Conservation (phyloP, 495 filamentous ascomycete species). For the Gamarada debralockiae region DNA sequence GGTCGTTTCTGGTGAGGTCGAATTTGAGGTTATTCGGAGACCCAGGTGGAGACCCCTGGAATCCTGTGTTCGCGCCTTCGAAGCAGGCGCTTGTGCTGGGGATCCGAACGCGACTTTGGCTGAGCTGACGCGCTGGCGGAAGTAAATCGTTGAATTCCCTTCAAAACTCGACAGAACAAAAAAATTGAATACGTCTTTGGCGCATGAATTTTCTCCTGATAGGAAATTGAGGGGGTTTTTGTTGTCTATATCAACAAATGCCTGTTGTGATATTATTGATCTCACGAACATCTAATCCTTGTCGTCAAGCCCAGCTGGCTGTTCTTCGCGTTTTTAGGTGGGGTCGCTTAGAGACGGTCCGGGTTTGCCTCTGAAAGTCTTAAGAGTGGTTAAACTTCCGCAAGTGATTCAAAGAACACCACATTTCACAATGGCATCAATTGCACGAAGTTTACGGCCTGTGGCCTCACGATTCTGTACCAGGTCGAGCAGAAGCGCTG, state of each 20-base stretch:
- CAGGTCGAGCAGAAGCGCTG: conserved; percentile 10
- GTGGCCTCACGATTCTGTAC: conserved; percentile 17
- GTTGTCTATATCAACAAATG: conserved; percentile 18
- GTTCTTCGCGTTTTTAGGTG: conserved; percentile 15
- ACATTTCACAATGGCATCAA: conserved; percentile 25
- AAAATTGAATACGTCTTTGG: not conserved
- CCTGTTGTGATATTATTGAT: not conserved
- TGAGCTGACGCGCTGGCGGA: not conserved
- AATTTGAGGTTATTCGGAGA: conserved; percentile 22
- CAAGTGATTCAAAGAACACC: conserved; percentile 1
- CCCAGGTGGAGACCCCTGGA: conserved; percentile 5
- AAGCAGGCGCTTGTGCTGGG: conserved; percentile 12
- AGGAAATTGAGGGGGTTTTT: not conserved
- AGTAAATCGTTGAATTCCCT: not conserved
- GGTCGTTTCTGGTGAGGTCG: conserved; percentile 2
- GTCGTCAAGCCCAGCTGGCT: not conserved
- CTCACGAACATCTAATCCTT: conserved; percentile 1
- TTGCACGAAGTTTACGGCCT: conserved; percentile 26
- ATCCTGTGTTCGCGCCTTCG: not conserved
- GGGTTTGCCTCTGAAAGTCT: not conserved
- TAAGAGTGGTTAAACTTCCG: not conserved
- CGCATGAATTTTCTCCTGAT: not conserved
- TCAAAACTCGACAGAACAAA: not conserved
- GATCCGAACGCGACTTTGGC: conserved; percentile 9
- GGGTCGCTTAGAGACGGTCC: conserved; percentile 1